Percentiles rank a stretch among this genome's conserved stretches.
Evolutionary conservation across 805 yeast genomes (phyloP).

Genomic region (Tetrapisispora namnaoensis): DNA sequence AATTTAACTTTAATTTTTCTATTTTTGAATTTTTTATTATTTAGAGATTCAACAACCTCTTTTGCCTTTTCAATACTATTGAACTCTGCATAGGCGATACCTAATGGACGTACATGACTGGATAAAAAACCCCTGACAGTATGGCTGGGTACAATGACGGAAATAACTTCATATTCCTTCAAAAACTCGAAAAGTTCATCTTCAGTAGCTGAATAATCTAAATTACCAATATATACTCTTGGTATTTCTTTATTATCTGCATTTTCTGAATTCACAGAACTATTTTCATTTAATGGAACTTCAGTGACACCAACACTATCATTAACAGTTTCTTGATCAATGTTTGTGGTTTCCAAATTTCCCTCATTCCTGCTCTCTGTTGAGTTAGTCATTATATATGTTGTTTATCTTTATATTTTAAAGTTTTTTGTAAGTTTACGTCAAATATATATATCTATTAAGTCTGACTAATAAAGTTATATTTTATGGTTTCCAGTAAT

Average conservation of each 20-base stretch:
- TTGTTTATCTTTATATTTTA: neutral
- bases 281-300: neutral
- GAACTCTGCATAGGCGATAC: conserved; percentile 78
- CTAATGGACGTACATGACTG: conserved; percentile 37
- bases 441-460: too few species aligned
- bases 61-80: conserved; percentile 52
- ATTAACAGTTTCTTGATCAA: neutral
- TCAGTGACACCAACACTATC: neutral
- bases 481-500: too few species aligned
- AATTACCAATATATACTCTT: conserved; percentile 46
- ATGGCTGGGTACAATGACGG: conserved; percentile 46
- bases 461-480: too few species aligned
- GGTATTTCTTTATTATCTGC: conserved; percentile 3
- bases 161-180: conserved; percentile 33
- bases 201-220: conserved; percentile 44
- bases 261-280: neutral
- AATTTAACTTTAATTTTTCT: conserved; percentile 33
- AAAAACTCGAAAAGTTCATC: conserved; percentile 40
- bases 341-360: neutral
- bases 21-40: conserved; percentile 47
- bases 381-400: neutral
- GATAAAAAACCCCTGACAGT: conserved; percentile 39
- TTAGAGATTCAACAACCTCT: conserved; percentile 51
- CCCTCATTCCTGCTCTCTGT: neutral
- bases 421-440: neutral